Base-by-base conservation (phyloP, 2,329 filamentous ascomycete genomes). In the Ilyonectria destructans region DNA sequence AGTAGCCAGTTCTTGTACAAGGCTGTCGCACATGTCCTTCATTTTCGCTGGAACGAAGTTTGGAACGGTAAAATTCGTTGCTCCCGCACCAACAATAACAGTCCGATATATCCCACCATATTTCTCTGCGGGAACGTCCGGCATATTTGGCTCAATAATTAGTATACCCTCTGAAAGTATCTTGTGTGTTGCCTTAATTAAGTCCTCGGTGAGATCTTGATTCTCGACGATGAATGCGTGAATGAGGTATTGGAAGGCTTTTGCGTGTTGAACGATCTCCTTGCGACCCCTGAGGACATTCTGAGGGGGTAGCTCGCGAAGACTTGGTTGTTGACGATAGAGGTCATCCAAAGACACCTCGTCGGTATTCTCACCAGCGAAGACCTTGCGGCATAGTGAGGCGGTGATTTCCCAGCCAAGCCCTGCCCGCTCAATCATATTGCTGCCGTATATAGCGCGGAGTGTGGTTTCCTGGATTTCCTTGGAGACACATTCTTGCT, bases 71-170 rank as follows among this genome's bases (percentile, higher is more conserved):
- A 80, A 80, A 61, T 78, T 79, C 0, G 72, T 76, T 0, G 54
- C 58, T 3, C 77, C 77, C 0, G 76, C 78, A 2, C 71, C 67
- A 0, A 80, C 77, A 31, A 58, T 10, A 2, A 74, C 70, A 0
- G 21, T 56, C 8, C 78, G 67, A 21, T 80, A 78, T 0, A 55
- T 58, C 0, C 77, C 78, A 0, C 71, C 78, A 19, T 79, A 79
- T 6, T 73, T 35, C 26, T 77, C 62, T 0, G 35, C 60, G 0
- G 64, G 58, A 0, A 74, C 69, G 0, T 69, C 58, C 0, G 61
- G 60, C 0, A 54, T 2, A 0, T 65, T 57, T 1, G 62, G 52
- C 4, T 67, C 57, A 2, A 70, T 40, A 1, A 75, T 69, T 0
- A 69, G 26, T 0, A 75, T 45, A 0, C 56, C 69, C 3, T 62